Conservation (phyloP, 208 protist species). For the Leishmania major region DNA sequence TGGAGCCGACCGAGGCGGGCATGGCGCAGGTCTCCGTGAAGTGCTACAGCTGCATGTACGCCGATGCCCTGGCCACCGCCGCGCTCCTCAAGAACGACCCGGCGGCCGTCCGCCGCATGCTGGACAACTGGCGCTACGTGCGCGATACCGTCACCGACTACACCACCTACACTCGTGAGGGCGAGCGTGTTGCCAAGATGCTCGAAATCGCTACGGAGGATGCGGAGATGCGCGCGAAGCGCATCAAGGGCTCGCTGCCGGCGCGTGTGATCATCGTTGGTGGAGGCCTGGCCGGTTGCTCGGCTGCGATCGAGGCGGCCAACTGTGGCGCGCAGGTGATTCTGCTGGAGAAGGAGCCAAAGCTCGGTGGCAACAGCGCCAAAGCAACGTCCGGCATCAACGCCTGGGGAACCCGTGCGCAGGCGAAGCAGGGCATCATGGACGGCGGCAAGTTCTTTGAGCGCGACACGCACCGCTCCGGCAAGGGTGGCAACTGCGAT, state of each 20-base stretch:
- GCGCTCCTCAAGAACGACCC: conserved; percentile 65
- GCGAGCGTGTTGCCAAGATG: conserved; percentile 70
- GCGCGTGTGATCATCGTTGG: conserved; percentile 85
- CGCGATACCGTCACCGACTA: conserved; percentile 61
- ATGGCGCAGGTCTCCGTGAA: conserved; percentile 74
- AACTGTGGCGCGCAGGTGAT: conserved; percentile 85
- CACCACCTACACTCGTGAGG: conserved; percentile 67
- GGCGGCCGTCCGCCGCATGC: conserved; percentile 57
- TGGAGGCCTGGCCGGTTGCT: conserved; percentile 84
- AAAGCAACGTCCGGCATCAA: conserved; percentile 98
- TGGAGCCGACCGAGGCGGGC: conserved; percentile 44
- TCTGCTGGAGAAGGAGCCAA: conserved; percentile 91
- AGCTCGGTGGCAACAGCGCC: conserved; percentile 94
- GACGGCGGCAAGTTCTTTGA: conserved; percentile 82
- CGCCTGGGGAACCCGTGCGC: conserved; percentile 84
- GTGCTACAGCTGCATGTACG: conserved; percentile 86
- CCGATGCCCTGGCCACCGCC: conserved; percentile 79
- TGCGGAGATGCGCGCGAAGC: conserved; percentile 48
- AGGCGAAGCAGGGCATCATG: conserved; percentile 69
- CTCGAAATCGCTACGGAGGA: conserved; percentile 71
- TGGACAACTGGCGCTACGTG: conserved; percentile 66
- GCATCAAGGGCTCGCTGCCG: conserved; percentile 61
- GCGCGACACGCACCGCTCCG: conserved; percentile 77
- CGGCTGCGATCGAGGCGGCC: conserved; percentile 82
- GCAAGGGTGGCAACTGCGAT: conserved; percentile 68